phyloP scores from a whole-genome alignment of 2,329 filamentous ascomycete genomes.

The Aspergillus fumigatiaffinis region DNA sequence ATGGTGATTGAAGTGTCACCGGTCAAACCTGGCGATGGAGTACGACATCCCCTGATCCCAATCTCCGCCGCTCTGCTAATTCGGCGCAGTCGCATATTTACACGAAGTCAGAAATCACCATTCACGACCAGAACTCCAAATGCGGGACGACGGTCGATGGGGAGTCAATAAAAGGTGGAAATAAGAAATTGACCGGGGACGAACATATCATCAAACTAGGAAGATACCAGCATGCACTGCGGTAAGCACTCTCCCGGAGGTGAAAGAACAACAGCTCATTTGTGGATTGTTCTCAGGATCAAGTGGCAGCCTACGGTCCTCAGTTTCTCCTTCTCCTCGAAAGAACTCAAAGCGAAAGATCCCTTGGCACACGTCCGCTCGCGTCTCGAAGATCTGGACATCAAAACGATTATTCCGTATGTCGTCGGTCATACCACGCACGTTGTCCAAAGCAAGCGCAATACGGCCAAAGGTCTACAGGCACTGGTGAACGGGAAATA shows the following conservation, averaged over 20 bases:
- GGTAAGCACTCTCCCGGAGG: conserved; percentile 21
- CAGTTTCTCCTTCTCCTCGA: conserved; percentile 71
- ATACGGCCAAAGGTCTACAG: conserved; percentile 81
- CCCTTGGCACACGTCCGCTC: conserved; percentile 60
- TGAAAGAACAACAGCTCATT: conserved; percentile 4
- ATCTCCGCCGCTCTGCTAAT: conserved; percentile 9
- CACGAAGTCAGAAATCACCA: conserved; percentile 63
- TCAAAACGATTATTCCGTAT: conserved; percentile 78
- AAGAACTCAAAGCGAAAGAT: conserved; percentile 62
- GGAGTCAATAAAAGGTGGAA: conserved; percentile 61
- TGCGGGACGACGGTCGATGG: conserved; percentile 77
- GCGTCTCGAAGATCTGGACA: conserved; percentile 76
- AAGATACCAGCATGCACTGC: conserved; percentile 56
- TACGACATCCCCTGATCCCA: conserved; percentile 37
- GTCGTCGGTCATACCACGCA: conserved; percentile 71
- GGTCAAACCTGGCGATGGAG: conserved; percentile 64
- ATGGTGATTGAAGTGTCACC: conserved; percentile 68
- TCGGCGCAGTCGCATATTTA: conserved; percentile 56
- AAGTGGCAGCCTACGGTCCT: conserved; percentile 78
- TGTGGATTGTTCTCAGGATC: conserved; percentile 50
- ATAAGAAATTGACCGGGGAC: conserved; percentile 52
- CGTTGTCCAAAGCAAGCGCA: conserved; percentile 82
- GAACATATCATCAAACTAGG: conserved; percentile 69
- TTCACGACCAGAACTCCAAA: conserved; percentile 80
- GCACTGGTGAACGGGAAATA: conserved; percentile 76